phyloP scores from a whole-genome alignment of 2,329 filamentous ascomycete genomes.

The Curvularia eragrostidis region DNA sequence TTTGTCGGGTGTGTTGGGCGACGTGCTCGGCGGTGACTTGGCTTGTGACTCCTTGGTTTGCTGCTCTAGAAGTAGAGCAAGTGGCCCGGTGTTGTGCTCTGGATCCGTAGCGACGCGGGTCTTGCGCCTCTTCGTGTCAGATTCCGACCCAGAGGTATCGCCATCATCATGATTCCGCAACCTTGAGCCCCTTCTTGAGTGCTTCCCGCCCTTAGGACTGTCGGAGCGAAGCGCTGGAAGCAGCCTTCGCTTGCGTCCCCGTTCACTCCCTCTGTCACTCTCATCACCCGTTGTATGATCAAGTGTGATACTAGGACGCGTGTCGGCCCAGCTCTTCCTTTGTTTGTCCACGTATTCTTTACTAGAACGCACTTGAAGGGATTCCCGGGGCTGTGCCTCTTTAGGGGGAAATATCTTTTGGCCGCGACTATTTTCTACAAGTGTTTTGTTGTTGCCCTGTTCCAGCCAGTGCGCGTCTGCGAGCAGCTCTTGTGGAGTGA shows the following conservation, averaged over 20 bases:
- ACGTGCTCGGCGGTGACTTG: conserved; percentile 48
- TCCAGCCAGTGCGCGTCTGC: conserved; percentile 93
- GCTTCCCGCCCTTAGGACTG: conserved; percentile 40
- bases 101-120: conserved; percentile 57
- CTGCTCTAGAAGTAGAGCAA: conserved; percentile 55
- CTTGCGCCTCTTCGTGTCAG: conserved; percentile 59
- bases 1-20: conserved; percentile 53
- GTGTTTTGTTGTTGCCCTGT: conserved; percentile 76
- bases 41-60: conserved; percentile 49
- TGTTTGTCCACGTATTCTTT: conserved; percentile 45
- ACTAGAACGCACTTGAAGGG: conserved; percentile 40
- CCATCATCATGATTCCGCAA: conserved; percentile 37
- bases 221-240: conserved; percentile 44
- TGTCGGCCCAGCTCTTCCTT: conserved; percentile 44
- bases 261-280: conserved; percentile 47
- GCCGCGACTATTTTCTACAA: conserved; percentile 82
- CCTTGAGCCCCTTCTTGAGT: conserved; percentile 39
- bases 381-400: conserved; percentile 35
- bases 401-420: conserved; percentile 67
- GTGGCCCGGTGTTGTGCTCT: conserved; percentile 55
- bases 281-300: conserved; percentile 46
- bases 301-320: conserved; percentile 31
- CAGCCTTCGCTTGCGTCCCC: conserved; percentile 46
- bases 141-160: conserved; percentile 49
- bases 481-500: conserved; percentile 82